These are phyloP conservation scores for Cupressus sempervirens DNA, from an alignment of 75 land plant genomes.

Conservation along the genomic window DNA sequence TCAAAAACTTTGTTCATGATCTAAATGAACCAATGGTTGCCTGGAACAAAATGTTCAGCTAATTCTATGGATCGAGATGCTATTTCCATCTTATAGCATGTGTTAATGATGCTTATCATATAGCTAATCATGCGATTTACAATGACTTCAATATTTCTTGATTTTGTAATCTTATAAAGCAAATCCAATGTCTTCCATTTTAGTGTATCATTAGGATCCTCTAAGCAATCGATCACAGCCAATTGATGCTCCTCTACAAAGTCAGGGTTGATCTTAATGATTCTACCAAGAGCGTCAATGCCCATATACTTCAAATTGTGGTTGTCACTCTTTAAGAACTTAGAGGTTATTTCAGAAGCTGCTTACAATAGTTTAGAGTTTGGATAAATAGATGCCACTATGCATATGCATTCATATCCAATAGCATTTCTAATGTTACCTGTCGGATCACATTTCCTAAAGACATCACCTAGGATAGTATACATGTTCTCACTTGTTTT, in stretches of 20 bases:
- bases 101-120: conserved; percentile 87
- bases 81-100: conserved; percentile 90
- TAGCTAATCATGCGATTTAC: conserved; percentile 96
- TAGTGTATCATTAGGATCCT: conserved; percentile 98
- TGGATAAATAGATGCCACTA: conserved; percentile 79
- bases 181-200: conserved; percentile 97
- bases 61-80: conserved; percentile 93
- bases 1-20: no score
- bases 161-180: conserved; percentile 95
- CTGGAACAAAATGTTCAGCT: conserved; percentile 97
- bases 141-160: conserved; percentile 94
- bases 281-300: conserved; percentile 86
- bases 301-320: conserved; percentile 97
- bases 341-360: conserved; percentile 84
- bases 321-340: conserved; percentile 89
- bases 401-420: conserved; percentile 86
- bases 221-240: conserved; percentile 98
- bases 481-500: conserved; percentile 87
- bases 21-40: conserved; percentile 98
- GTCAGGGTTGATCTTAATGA: conserved; percentile 86
- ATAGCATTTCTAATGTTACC: conserved; percentile 92
- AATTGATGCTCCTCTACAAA: conserved; percentile 95
- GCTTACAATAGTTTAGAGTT: conserved; percentile 65
- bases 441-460: conserved; percentile 69
- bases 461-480: conserved; percentile 74